Conservation (phyloP, 2,329 filamentous ascomycete species). For the Claviceps sp. region DNA sequence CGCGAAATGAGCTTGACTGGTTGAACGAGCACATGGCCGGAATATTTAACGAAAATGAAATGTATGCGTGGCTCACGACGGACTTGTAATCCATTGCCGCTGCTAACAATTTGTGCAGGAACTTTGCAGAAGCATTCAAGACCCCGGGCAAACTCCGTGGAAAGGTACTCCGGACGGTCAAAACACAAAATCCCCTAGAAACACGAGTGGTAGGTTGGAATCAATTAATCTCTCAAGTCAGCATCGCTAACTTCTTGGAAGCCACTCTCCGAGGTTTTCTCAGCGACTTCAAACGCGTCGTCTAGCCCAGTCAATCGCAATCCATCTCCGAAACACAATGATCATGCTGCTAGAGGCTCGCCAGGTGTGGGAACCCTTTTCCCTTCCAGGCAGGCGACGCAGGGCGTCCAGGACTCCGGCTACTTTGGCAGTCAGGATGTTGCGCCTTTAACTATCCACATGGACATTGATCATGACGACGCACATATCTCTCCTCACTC, state of each 20-base stretch:
- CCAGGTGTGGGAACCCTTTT: slow-evolving; percentile 19
- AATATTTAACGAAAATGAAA: slow-evolving; percentile 74
- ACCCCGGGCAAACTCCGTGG: slow-evolving; percentile 73
- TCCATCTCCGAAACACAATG: slow-evolving; percentile 44
- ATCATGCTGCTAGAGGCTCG: slow-evolving; percentile 32
- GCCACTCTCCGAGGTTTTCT: slow-evolving; percentile 48
- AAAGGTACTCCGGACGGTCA: slow-evolving; percentile 62
- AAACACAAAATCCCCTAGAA: slow-evolving; percentile 45
- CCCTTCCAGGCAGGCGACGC: slow-evolving; percentile 16
- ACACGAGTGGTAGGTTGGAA: slow-evolving; percentile 45
- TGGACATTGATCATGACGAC: slow-evolving; percentile 12
- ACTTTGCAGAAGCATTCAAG: slow-evolving; percentile 92
- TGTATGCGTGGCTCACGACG: slow-evolving; percentile 39
- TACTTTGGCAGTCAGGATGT: slow-evolving; percentile 54
- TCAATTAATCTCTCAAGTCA: not conserved
- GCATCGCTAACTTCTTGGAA: slow-evolving; percentile 20
- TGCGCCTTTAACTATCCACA: slow-evolving; percentile 13
- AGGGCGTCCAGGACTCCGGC: slow-evolving; percentile 43
- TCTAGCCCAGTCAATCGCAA: slow-evolving; percentile 33
- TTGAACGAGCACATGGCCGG: slow-evolving; percentile 97
- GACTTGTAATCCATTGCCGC: not conserved
- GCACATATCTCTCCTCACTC: slow-evolving; percentile 11
- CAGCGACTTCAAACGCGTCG: slow-evolving; percentile 42
- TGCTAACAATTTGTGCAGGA: slow-evolving; percentile 38
- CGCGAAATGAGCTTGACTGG: slow-evolving; percentile 92